Conservation (phyloP, 2,329 filamentous ascomycete species). For the Diaporthe caulivora region DNA sequence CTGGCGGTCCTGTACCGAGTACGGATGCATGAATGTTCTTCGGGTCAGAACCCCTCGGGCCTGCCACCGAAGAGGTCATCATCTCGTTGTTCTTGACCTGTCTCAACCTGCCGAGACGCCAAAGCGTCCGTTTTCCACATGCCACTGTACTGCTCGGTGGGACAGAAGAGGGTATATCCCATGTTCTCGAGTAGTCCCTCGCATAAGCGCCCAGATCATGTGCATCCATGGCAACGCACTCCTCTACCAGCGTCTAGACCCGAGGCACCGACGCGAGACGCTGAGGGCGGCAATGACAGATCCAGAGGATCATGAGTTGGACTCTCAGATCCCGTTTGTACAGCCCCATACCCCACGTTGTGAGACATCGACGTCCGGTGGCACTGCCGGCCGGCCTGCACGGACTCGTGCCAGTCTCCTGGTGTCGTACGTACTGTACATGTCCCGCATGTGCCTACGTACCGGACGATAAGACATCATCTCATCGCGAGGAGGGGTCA, state of each 20-base stretch:
- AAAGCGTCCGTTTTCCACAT: no score
- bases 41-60: neutral
- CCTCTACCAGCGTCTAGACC: neutral
- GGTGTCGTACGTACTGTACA: slow-evolving; percentile 6
- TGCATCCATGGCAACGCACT: slow-evolving; percentile 19
- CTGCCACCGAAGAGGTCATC: neutral
- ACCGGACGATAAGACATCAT: slow-evolving; percentile 16
- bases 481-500: slow-evolving; percentile 13
- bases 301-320: slow-evolving; percentile 4
- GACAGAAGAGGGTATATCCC: neutral
- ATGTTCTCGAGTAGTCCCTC: neutral
- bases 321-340: slow-evolving; percentile 19
- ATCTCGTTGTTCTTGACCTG: neutral
- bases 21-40: slow-evolving; percentile 7
- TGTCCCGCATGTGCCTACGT: neutral
- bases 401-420: slow-evolving; percentile 14
- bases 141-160: no score
- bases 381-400: slow-evolving; percentile 25
- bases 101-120: neutral
- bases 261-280: slow-evolving; percentile 15
- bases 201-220: slow-evolving; percentile 33
- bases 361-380: slow-evolving; percentile 28
- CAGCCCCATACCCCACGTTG: slow-evolving; percentile 17
- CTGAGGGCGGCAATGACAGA: neutral
- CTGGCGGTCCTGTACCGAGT: neutral